Conservation (phyloP, 306 rosid genomes). For the Lagenaria siceraria region DNA sequence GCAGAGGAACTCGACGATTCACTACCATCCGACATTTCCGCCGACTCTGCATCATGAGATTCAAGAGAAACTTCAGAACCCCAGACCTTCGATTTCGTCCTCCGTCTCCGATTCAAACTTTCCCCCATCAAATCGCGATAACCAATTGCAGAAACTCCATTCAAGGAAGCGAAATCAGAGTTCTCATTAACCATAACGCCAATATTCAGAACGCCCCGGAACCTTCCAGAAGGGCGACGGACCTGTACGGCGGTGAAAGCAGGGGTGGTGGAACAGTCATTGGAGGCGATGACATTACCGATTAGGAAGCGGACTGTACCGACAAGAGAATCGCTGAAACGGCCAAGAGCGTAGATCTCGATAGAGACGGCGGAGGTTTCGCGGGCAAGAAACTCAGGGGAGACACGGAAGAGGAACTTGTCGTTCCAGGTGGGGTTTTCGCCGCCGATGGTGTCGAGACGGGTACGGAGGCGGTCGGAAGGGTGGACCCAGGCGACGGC, state of each 20-base stretch:
- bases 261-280: conserved; percentile 22
- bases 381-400: conserved; percentile 51
- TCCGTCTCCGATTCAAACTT: conserved; percentile 15
- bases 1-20: conserved; percentile 42
- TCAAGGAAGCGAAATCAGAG: conserved; percentile 32
- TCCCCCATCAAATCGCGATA: conserved; percentile 63
- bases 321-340: conserved; percentile 40
- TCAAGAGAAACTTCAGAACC: conserved; percentile 8
- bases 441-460: conserved; percentile 49
- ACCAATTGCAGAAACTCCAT: conserved; percentile 42
- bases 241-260: conserved; percentile 64
- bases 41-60: conserved; percentile 27
- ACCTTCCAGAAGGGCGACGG: conserved; percentile 76
- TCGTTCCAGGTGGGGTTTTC: conserved; percentile 89
- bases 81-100: not conserved
- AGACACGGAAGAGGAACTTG: conserved; percentile 67
- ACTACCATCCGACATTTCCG: conserved; percentile 26
- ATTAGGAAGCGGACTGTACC: conserved; percentile 65
- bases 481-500: conserved; percentile 61
- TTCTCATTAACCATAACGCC: conserved; percentile 37
- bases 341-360: conserved; percentile 54
- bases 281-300: conserved; percentile 36
- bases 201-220: conserved; percentile 64
- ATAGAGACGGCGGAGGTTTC: conserved; percentile 59
- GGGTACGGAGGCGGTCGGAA: conserved; percentile 46